Percentiles rank a stretch among this genome's conserved stretches.
phyloP scores from a whole-genome alignment of 1,139 yeast genomes.

The Trichomonascaceae sp. region DNA sequence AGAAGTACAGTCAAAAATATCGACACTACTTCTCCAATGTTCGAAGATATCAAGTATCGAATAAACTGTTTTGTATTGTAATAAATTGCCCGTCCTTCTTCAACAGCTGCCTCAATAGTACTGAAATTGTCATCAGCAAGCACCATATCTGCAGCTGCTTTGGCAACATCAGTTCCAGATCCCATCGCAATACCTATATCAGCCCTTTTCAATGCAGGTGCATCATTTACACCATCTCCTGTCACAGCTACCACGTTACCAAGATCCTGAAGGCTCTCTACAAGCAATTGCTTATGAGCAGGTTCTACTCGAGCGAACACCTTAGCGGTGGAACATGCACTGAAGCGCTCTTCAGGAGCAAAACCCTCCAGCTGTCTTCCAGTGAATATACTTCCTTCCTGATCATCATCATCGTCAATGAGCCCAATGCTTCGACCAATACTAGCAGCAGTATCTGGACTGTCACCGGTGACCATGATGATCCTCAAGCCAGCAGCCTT shows the following conservation, averaged over 20 bases:
- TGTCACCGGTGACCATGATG: conserved; percentile 51
- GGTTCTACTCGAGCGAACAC: conserved; percentile 51
- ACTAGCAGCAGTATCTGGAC: conserved; percentile 48
- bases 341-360: conserved; percentile 19
- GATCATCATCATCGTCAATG: conserved; percentile 39
- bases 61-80: conserved; percentile 45
- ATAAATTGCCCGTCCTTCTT: conserved; percentile 46
- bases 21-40: conserved; percentile 44
- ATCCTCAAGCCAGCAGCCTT: conserved; percentile 49
- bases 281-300: conserved; percentile 46
- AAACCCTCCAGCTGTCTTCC: conserved; percentile 42
- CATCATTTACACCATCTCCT: conserved; percentile 40
- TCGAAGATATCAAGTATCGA: conserved; percentile 44
- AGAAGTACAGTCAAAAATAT: conserved; percentile 30
- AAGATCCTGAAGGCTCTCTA: conserved; percentile 45
- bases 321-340: conserved; percentile 27
- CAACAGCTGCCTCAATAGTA: conserved; percentile 47
- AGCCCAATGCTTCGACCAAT: conserved; percentile 50
- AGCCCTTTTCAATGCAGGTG: conserved; percentile 38
- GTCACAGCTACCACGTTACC: conserved; percentile 41
- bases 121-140: conserved; percentile 45
- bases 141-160: conserved; percentile 54
- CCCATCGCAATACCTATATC: conserved; percentile 41
- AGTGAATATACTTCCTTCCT: conserved; percentile 34
- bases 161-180: conserved; percentile 51